Evolutionary conservation across 2,329 filamentous ascomycete genomes (phyloP), one percentile per base, ranked within the genome.

Genomic region (Phaeoacremonium minimum): DNA sequence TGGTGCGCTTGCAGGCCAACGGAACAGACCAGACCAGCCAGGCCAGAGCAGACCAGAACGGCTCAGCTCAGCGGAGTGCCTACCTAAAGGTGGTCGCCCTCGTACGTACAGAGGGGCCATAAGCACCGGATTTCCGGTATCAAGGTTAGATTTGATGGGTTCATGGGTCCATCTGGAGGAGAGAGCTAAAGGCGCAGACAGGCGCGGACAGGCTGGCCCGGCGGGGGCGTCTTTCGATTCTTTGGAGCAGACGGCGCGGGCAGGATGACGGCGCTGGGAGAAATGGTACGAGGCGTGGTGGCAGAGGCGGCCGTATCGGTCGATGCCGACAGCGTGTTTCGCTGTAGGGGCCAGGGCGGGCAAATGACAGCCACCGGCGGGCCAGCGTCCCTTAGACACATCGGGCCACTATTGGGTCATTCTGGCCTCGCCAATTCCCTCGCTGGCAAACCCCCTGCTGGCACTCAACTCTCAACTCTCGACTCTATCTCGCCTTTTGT

Each of bases 221-320:
- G 22, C n/a, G 22, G 18, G n/a, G 9, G 22, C 22, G 22, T 26
- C 22, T 26, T 26, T 26, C 29, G 29, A 15, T 30, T 32, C 15
- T 32, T 14, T 18, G 33, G 28, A 43, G 42, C 34, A 31, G 37
- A 43, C 30, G 19, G 42, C 39, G 42, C 34, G 33, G 43, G 40
- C 39, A 42, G 28, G 39, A 33, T 37, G 41, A 45, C 49, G 46
- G 42, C 47, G 48, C 44, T 45, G 44, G 41, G 43, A 44, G 45
- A 55, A 54, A 55, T 57, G 53, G 54, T 40, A 49, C 52, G 55
- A 58, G 55, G 40, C 30, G 33, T 20, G 40, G 37, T 44, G 40
- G 46, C 36, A 38, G 45, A 44, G 31, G 40, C 32, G 42, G 42
- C 39, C 35, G 47, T 48, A 51, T 57, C 52, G 50, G 53, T 52